Evolutionary conservation across 2,329 filamentous ascomycete genomes (phyloP).

Genomic region (Hypoxylon sp.): DNA sequence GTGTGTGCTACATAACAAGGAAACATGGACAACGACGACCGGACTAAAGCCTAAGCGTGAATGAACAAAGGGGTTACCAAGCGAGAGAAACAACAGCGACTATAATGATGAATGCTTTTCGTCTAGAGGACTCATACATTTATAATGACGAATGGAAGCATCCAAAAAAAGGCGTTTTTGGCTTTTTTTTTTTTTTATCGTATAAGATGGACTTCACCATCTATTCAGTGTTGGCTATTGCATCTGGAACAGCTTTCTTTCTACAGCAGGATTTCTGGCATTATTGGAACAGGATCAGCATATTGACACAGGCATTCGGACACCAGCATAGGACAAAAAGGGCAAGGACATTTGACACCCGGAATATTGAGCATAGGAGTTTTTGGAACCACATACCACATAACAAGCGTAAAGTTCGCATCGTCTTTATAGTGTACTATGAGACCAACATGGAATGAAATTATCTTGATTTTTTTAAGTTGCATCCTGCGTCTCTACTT

Average conservation of each 20-base stretch:
- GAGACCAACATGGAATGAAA: constrained; percentile 29
- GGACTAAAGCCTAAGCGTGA: neutral
- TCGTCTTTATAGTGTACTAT: constrained; percentile 24
- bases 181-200: constrained; percentile 7
- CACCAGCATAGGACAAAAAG: constrained; percentile 33
- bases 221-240: constrained; percentile 19
- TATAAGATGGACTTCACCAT: constrained; percentile 7
- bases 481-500: constrained; percentile 2
- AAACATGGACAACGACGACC: neutral
- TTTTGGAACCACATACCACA: constrained; percentile 14
- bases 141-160: constrained; percentile 31
- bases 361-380: constrained; percentile 38
- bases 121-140: constrained; percentile 16
- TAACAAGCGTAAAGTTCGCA: constrained; percentile 10
- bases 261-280: constrained; percentile 33
- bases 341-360: constrained; percentile 27
- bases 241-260: constrained; percentile 24
- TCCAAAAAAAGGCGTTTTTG: constrained; percentile 10
- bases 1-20: neutral
- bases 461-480: constrained; percentile 12
- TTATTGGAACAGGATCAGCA: constrained; percentile 32
- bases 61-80: neutral
- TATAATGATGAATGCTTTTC: neutral
- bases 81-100: constrained; percentile 4
- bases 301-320: constrained; percentile 30